These are phyloP conservation scores for Kluyveromyces sp. DNA, from an alignment of 1,139 yeast species.

Conservation along the genomic window DNA sequence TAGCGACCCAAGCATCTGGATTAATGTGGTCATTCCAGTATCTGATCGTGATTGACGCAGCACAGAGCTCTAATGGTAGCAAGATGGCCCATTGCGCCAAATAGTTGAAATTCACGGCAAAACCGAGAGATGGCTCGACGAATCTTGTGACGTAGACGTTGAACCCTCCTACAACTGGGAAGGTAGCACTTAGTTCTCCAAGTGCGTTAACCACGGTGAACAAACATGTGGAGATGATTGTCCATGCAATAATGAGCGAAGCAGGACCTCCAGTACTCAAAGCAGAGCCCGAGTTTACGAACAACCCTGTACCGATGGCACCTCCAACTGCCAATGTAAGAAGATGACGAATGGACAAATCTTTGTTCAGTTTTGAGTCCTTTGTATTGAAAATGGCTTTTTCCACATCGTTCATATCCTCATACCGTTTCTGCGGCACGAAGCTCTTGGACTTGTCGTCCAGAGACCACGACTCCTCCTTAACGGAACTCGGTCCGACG, in stretches of 20 bases:
- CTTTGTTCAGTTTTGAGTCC: slow-evolving; percentile 55
- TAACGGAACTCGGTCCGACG: not conserved
- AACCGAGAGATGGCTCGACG: slow-evolving; percentile 66
- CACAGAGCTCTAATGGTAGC: slow-evolving; percentile 64
- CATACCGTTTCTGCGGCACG: slow-evolving; percentile 15
- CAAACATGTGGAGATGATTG: slow-evolving; percentile 42
- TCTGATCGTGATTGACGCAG: slow-evolving; percentile 59
- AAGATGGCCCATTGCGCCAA: slow-evolving; percentile 64
- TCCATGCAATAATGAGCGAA: slow-evolving; percentile 51
- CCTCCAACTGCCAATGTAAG: slow-evolving; percentile 89
- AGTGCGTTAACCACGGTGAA: slow-evolving; percentile 63
- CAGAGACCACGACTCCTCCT: slow-evolving; percentile 4
- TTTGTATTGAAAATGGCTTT: slow-evolving; percentile 60
- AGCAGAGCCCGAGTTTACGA: slow-evolving; percentile 60
- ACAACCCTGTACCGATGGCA: slow-evolving; percentile 65
- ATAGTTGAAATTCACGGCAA: slow-evolving; percentile 68
- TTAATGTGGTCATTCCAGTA: slow-evolving; percentile 54
- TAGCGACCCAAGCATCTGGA: slow-evolving; percentile 60
- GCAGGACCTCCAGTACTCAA: slow-evolving; percentile 66
- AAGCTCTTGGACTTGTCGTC: not conserved
- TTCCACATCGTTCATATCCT: slow-evolving; percentile 43
- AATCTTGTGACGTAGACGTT: slow-evolving; percentile 59
- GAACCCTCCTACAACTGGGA: slow-evolving; percentile 69
- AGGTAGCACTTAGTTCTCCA: slow-evolving; percentile 61
- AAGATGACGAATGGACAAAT: slow-evolving; percentile 54